Evolutionary conservation across 805 yeast genomes (phyloP), one percentile per base, ranked within the genome.

Genomic region (Wickerhamiella australiensis): DNA sequence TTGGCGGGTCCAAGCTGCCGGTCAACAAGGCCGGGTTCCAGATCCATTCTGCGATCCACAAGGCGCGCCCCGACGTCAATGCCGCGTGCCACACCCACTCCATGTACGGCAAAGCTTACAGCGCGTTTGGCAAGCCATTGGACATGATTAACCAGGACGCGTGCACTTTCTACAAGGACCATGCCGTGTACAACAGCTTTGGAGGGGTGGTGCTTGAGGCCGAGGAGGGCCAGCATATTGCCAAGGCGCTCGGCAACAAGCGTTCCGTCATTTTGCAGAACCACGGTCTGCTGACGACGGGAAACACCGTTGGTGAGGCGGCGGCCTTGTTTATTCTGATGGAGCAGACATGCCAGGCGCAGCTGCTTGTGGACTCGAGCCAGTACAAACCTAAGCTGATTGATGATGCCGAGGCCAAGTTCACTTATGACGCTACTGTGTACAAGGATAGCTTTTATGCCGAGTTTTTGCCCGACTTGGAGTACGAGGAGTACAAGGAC

Each of bases 81-180:
- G 85, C 85, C 21, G 85, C 85, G 3, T 78, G 84, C 59, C 86
- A 80, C 64, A 74, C 83, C 9, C 86, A 80, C 58, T 78, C 84
- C 2, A 64, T 70, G 42, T 72, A 72, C 57, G 86, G 85, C 51
- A 78, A 78, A 59, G 77, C 85, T 1, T 80, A 74, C 62, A 75
- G 82, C 2, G 66, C 79, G 0, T 79, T 80, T 59, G 85, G 82
- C 33, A 70, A 69, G 56, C 79, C 78, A 12, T 68, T 84, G 54
- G 88, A 82, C 53, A 84, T 84, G 92, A 59, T 84, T 53, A 82
- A 79, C 65, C 94, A 84, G 67, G 94, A 85, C 57, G 81, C 70
- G 3, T 82, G 88, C 62, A 67, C 71, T 9, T 76, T 85, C 57
- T 79, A 80, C 69, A 75, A 79, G 31, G 67, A 68, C 44, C 92